Conservation (phyloP, 257 asterid genomes). For the Datura wrightii region DNA sequence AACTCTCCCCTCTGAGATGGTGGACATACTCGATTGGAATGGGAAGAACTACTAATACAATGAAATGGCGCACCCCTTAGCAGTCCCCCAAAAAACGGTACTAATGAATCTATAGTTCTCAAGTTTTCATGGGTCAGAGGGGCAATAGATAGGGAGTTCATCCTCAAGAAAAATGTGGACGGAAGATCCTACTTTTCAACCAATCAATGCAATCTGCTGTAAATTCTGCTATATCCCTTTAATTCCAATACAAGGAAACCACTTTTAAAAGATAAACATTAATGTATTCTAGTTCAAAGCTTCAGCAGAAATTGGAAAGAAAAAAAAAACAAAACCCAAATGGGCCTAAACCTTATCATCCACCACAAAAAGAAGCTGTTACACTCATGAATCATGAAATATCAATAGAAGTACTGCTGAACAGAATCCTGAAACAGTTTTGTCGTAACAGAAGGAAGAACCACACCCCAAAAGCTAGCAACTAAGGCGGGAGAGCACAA, state of each 20-base stretch:
- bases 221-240: not conserved
- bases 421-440: not conserved
- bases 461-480: too few relatives aligned
- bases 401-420: not conserved
- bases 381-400: not conserved
- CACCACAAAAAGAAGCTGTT: not conserved
- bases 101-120: not conserved
- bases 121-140: not conserved
- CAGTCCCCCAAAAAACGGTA: not conserved
- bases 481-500: too few relatives aligned
- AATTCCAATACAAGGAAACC: not conserved
- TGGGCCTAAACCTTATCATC: not conserved
- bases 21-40: not conserved
- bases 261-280: constrained; percentile 3
- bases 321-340: not conserved
- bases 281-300: not conserved
- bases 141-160: not conserved
- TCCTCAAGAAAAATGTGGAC: not conserved
- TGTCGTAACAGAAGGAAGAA: too few relatives aligned
- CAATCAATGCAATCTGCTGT: not conserved
- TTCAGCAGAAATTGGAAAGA: not conserved
- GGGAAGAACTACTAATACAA: not conserved
- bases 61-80: not conserved
- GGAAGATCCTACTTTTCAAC: not conserved
- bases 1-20: not conserved